phyloP scores from a whole-genome alignment of 2,329 filamentous ascomycete species.

The Septoria linicola region DNA sequence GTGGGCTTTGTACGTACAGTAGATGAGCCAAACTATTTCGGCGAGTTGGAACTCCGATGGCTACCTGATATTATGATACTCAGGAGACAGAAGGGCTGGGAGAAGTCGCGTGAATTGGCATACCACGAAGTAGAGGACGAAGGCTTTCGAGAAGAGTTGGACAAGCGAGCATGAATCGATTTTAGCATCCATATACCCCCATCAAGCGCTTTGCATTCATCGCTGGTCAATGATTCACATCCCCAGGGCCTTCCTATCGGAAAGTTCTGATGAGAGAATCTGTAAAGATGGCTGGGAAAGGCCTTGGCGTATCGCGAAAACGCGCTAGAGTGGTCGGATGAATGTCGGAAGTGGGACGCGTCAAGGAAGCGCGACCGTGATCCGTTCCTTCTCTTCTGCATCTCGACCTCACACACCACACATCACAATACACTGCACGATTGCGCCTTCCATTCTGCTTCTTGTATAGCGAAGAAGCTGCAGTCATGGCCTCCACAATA shows the following conservation, averaged over 20 bases:
- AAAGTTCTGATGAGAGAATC: too few relatives aligned
- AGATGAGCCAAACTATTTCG: slow-evolving; percentile 62
- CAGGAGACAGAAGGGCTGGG: slow-evolving; percentile 23
- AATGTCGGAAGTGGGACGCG: slow-evolving; percentile 15
- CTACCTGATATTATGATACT: slow-evolving; percentile 19
- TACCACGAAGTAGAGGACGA: slow-evolving; percentile 10
- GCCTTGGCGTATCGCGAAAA: slow-evolving; percentile 9
- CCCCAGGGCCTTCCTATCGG: too few relatives aligned
- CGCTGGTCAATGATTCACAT: too few relatives aligned
- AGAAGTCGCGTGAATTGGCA: slow-evolving; percentile 12
- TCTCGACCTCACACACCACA: neutral
- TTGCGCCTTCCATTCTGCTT: slow-evolving; percentile 12
- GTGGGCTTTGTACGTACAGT: slow-evolving; percentile 56
- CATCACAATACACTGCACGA: too few relatives aligned
- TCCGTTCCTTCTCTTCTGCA: neutral
- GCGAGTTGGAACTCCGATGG: slow-evolving; percentile 61
- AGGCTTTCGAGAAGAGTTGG: neutral
- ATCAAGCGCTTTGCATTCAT: too few relatives aligned
- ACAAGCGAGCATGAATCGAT: neutral
- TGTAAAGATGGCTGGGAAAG: slow-evolving; percentile 7
- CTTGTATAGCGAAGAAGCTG: slow-evolving; percentile 21
- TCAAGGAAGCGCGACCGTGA: slow-evolving; percentile 5
- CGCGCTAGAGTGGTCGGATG: slow-evolving; percentile 7
- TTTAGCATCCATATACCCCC: too few relatives aligned
- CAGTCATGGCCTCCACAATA: slow-evolving; percentile 36